Evolutionary conservation across 805 yeast species (phyloP).

Genomic region (Torulaspora quercuum): DNA sequence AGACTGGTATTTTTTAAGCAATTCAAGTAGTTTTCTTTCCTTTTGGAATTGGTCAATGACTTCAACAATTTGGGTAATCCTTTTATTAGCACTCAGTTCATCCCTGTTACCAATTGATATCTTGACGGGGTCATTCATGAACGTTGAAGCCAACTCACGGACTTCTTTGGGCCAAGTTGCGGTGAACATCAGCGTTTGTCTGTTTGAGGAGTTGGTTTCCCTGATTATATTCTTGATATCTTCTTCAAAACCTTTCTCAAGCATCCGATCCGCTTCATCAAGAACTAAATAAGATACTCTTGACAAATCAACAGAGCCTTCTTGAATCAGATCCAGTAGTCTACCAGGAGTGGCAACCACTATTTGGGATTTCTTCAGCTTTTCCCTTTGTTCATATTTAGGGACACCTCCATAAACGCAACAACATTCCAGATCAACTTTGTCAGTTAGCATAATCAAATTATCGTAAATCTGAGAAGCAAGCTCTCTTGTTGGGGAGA

Average conservation of each 20-base stretch:
- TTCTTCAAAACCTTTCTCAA: constrained; percentile 96
- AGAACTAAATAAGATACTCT: constrained; percentile 74
- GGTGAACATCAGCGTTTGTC: constrained; percentile 97
- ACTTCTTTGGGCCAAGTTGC: constrained; percentile 99
- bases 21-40: constrained; percentile 67
- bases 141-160: constrained; percentile 81
- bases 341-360: constrained; percentile 99
- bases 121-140: constrained; percentile 82
- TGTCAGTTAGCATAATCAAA: constrained; percentile 58
- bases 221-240: constrained; percentile 84
- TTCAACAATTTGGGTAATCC: constrained; percentile 91
- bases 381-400: constrained; percentile 81
- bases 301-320: constrained; percentile 71
- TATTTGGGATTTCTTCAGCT: constrained; percentile 63
- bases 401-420: constrained; percentile 98
- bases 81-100: constrained; percentile 89
- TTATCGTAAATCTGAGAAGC: constrained; percentile 93
- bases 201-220: constrained; percentile 44
- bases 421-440: constrained; percentile 62
- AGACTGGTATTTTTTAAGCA: constrained; percentile 70
- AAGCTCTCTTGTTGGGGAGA: constrained; percentile 96
- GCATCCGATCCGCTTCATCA: constrained; percentile 98
- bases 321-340: constrained; percentile 82
- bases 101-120: constrained; percentile 92
- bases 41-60: constrained; percentile 80